phyloP scores from a whole-genome alignment of 495 filamentous ascomycete genomes.

The Neurospora sp. region DNA sequence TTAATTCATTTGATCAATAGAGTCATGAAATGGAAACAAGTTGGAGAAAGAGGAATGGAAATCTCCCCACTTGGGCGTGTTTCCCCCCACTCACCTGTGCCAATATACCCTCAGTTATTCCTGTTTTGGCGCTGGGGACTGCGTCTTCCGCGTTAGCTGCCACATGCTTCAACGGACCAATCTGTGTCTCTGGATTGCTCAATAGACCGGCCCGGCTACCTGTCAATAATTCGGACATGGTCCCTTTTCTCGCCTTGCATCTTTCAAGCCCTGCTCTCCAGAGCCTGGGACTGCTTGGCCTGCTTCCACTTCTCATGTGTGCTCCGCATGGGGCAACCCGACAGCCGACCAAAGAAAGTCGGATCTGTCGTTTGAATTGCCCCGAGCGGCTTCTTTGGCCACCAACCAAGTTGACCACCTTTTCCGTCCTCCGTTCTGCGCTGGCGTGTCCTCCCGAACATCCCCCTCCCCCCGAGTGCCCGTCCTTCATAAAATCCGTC shows the following conservation, averaged over 20 bases:
- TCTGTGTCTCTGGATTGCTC: background rate
- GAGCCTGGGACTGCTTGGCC: slow-evolving; percentile 8
- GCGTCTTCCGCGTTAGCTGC: background rate
- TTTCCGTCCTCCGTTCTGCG: background rate
- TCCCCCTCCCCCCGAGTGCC: background rate
- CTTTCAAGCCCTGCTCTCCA: background rate
- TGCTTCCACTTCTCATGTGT: slow-evolving; percentile 2
- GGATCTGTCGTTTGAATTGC: slow-evolving; percentile 7
- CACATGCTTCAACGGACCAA: background rate
- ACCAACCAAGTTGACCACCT: background rate
- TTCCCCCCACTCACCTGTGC: background rate
- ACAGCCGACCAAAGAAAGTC: slow-evolving; percentile 5
- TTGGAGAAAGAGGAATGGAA: background rate
- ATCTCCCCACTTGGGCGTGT: background rate
- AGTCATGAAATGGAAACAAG: background rate
- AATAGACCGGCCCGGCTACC: background rate
- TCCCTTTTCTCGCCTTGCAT: background rate
- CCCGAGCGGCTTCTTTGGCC: slow-evolving; percentile 7
- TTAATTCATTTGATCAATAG: background rate
- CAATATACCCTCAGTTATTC: background rate
- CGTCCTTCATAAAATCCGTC: slow-evolving; percentile 17
- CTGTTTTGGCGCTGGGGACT: background rate
- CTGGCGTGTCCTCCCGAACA: background rate
- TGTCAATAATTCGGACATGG: background rate
- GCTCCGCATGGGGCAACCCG: slow-evolving; percentile 18